Base-by-base conservation (phyloP, 2,329 filamentous ascomycete genomes). In the Mycosphaerelloides madeirae region DNA sequence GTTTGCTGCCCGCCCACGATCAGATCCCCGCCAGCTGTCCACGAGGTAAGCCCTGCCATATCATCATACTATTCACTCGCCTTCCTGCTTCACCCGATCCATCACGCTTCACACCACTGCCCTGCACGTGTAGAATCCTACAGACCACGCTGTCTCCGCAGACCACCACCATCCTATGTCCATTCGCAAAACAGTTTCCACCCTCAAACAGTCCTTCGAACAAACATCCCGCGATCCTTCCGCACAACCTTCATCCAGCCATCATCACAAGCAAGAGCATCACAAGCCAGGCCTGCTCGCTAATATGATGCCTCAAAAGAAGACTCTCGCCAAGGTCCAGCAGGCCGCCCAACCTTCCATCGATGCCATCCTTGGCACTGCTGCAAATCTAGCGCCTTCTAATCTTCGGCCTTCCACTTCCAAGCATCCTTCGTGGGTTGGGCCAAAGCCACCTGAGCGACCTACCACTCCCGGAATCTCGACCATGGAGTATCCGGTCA, bases 401-500 rank as follows among this genome's bases (percentile, higher is more conserved):
- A 22, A 38, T 32, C 25, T 31, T 5, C 46, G 46, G 3, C 51
- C 49, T 7, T 31, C 38, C 3, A 39, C 31, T 15, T 22, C 42
- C 28, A 47, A 38, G 14, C 35, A 40, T 14, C 56, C 59, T 25
- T 60, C 58, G 16, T 61, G 61, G 61, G 59, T 64, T 33, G 60
- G 59, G 36, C 57, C 56, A 13, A 50, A 48, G 16, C 50, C 51
- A n/a, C 25, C 44, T 6, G 34, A 31, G 14, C 47, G 46, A 8
- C 38, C 52, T 14, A 34, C 36, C 16, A 52, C 54, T 1, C 49
- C 53, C 25, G 50, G 52, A 31, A 16, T 39, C 12, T 14, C 34
- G 39, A 61, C 43, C 31, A 65, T 65, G 62, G 60, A 58, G 41
- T 57, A 58, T 28, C 56, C 72, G 16, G 70, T 80, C 20, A 79